Conservation (phyloP, 305 asterid species). For the Solanum hybrid region DNA sequence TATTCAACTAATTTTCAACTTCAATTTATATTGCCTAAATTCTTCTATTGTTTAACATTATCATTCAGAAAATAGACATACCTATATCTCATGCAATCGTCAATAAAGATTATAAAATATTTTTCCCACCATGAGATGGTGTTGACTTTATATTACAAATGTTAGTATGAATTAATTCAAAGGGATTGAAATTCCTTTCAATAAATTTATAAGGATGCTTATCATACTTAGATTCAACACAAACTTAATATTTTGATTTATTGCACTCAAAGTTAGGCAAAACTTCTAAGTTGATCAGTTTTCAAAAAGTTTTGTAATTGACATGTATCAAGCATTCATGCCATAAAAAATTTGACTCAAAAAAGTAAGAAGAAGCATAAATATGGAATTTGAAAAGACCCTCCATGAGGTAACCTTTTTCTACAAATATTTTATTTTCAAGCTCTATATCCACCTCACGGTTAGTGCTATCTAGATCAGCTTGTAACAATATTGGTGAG, state of each 20-base stretch:
- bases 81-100: neutral
- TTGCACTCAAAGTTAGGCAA: neutral
- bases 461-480: neutral
- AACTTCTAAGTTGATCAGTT: neutral
- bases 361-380: neutral
- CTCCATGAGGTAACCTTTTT: neutral
- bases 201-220: neutral
- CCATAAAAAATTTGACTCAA: neutral
- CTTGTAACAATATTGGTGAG: neutral
- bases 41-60: neutral
- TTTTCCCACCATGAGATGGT: neutral
- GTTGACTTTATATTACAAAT: neutral
- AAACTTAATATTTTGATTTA: neutral
- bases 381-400: neutral
- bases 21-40: neutral
- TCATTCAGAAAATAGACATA: neutral
- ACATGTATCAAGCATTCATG: neutral
- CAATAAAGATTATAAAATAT: neutral
- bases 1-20: neutral
- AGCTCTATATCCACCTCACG: neutral
- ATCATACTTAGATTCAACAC: neutral
- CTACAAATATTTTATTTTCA: too few species aligned
- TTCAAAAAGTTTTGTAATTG: neutral
- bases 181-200: neutral
- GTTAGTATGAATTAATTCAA: neutral